Percentiles rank a stretch among this genome's conserved stretches.
These are phyloP conservation scores for Physcomitrellopsis africana DNA, from an alignment of 225 moss, liverwort and hornwort species.

Conservation along the genomic window DNA sequence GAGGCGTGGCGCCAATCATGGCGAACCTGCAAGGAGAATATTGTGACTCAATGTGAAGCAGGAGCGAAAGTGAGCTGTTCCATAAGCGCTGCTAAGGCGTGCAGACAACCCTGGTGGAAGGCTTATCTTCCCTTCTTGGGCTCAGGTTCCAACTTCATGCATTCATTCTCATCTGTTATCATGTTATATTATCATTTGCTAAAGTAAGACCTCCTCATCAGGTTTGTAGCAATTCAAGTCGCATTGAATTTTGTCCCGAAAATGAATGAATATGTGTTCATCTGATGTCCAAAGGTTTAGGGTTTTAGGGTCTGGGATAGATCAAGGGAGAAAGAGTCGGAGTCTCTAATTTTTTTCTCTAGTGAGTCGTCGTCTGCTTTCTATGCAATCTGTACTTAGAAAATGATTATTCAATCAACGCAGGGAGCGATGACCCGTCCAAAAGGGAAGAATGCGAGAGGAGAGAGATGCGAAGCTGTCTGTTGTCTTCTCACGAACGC, in stretches of 20 bases:
- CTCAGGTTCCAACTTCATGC: constrained; percentile 38
- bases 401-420: neutral
- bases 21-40: constrained; percentile 64
- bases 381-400: too few relatives aligned
- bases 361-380: too few relatives aligned
- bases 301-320: neutral
- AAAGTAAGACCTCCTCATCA: neutral
- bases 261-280: neutral
- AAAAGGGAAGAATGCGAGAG: constrained; percentile 61
- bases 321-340: too few relatives aligned
- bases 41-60: constrained; percentile 71
- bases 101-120: constrained; percentile 87
- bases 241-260: neutral
- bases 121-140: constrained; percentile 55
- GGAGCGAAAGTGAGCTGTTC: constrained; percentile 90
- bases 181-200: neutral
- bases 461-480: constrained; percentile 83
- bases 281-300: neutral
- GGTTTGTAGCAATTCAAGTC: neutral
- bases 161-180: neutral
- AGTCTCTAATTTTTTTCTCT: too few relatives aligned
- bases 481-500: constrained; percentile 60
- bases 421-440: constrained; percentile 17
- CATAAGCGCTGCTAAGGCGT: constrained; percentile 73
- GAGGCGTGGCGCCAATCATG: constrained; percentile 69